Conservation (phyloP, 148 eudicot species). For the Rhododendron williamsianum region DNA sequence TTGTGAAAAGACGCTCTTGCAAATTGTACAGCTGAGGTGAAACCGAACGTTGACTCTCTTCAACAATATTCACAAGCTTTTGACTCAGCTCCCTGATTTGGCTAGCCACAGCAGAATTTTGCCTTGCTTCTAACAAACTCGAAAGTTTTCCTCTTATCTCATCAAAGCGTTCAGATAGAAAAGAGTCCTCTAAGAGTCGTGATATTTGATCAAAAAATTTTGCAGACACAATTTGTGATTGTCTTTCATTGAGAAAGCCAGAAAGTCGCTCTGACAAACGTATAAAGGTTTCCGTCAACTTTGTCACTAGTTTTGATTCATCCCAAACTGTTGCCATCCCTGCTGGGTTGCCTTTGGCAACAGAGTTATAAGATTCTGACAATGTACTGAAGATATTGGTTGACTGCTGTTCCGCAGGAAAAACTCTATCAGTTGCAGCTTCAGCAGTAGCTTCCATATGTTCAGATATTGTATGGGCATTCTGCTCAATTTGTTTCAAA, state of each 20-base stretch:
- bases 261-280: constrained; percentile 71
- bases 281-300: constrained; percentile 74
- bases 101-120: constrained; percentile 50
- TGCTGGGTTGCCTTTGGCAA: constrained; percentile 35
- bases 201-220: constrained; percentile 83
- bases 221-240: constrained; percentile 56
- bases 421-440: constrained; percentile 39
- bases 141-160: constrained; percentile 58
- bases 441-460: constrained; percentile 66
- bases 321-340: constrained; percentile 53
- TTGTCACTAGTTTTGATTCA: constrained; percentile 64
- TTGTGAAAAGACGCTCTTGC: constrained; percentile 69
- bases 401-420: constrained; percentile 23
- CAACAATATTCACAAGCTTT: constrained; percentile 73
- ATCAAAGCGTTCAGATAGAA: constrained; percentile 52
- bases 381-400: constrained; percentile 20
- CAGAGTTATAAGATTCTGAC: constrained; percentile 30
- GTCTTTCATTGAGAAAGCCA: constrained; percentile 80
- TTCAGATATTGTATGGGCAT: constrained; percentile 58
- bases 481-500: constrained; percentile 50
- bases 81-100: constrained; percentile 82
- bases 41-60: constrained; percentile 88
- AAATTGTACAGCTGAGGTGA: constrained; percentile 77
- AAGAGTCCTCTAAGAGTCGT: constrained; percentile 63
- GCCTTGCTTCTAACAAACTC: constrained; percentile 63